Evolutionary conservation across 1,284 basidiomycete species (phyloP), one percentile per base, ranked within the genome.

Genomic region (Waitea zeae): DNA sequence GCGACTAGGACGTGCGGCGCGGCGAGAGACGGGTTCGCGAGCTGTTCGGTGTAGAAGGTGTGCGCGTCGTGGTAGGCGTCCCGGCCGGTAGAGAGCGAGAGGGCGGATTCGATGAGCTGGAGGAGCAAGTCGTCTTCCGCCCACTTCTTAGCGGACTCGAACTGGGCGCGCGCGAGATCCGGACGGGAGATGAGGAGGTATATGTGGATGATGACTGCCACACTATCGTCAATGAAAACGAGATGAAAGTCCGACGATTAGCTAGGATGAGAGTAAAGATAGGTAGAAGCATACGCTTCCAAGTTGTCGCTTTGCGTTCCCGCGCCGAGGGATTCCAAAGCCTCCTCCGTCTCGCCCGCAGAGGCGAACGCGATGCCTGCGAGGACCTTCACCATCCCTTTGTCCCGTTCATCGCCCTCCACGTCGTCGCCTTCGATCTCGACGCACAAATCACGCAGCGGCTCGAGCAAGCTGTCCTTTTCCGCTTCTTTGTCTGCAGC

Each of bases 11-110:
- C 58, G 46, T 76, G 62, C 30, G 78, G 64, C 14, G 79, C 78
- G 3, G 82, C 63, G 41, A 90, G 49, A 2, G 81, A 79, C 2
- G 89, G 89, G 44, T 88, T 80, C 24, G 76, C 81, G 34, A 90
- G 67, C 48, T 93, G 84, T 51, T 96, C 90, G 31, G 87, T 86
- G 57, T 86, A 95, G 56, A 89, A 90, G 38, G 89, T 84, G 51
- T 73, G 56, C 32, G 73, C 58, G 49, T 82, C 71, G 34, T 64
- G 62, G 59, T 80, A 86, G 46, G 52, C 59, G 46, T 87, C 74
- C 41, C 76, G 67, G 13, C 83, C 84, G 1, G 82, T 80, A 33
- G 75, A 72, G 38, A 95, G 69, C 11, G 79, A 78, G 39, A 95
- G 80, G 41, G 75, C 76, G 6, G 89, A 83, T 58, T 93, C 87